These are phyloP conservation scores for Helotiales sp. DNA, from an alignment of 2,329 filamentous ascomycete species.

Conservation along the genomic window DNA sequence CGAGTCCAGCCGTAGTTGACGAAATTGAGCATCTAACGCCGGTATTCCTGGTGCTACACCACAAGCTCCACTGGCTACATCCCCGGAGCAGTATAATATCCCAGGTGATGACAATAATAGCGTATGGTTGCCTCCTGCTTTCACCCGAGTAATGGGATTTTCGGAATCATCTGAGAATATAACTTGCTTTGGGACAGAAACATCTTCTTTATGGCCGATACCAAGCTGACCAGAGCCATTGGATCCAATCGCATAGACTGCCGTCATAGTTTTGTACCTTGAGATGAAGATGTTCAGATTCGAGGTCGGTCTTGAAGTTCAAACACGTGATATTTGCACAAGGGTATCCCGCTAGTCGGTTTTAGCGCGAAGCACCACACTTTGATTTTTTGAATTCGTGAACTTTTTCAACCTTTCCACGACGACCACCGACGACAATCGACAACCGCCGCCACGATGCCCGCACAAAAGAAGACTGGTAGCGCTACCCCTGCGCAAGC, in stretches of 20 bases:
- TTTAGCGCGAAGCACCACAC: background rate
- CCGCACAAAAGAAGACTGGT: slow-evolving; percentile 39
- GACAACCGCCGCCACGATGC: slow-evolving; percentile 54
- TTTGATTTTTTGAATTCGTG: slow-evolving; percentile 4
- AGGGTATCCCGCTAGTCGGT: no score
- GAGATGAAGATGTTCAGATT: background rate
- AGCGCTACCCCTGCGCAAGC: slow-evolving; percentile 12
- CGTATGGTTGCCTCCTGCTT: slow-evolving; percentile 84
- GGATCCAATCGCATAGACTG: slow-evolving; percentile 69
- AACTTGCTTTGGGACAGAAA: slow-evolving; percentile 63
- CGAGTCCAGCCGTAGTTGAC: slow-evolving; percentile 18
- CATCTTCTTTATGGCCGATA: slow-evolving; percentile 69
- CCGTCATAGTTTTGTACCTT: slow-evolving; percentile 42
- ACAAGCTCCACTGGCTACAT: slow-evolving; percentile 55
- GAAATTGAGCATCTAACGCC: slow-evolving; percentile 19
- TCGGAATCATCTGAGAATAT: slow-evolving; percentile 48
- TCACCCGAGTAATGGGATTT: slow-evolving; percentile 36
- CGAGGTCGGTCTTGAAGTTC: background rate
- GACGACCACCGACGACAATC: slow-evolving; percentile 33
- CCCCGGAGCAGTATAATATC: slow-evolving; percentile 65
- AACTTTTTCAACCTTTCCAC: slow-evolving; percentile 14
- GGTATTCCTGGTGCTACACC: slow-evolving; percentile 36
- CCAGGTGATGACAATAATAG: slow-evolving; percentile 64
- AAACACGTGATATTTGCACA: background rate
- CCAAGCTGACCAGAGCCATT: slow-evolving; percentile 77